Evolutionary conservation across 805 yeast species (phyloP), one percentile per base, ranked within the genome.

Genomic region (Vanderwaltozyma verrucispora): DNA sequence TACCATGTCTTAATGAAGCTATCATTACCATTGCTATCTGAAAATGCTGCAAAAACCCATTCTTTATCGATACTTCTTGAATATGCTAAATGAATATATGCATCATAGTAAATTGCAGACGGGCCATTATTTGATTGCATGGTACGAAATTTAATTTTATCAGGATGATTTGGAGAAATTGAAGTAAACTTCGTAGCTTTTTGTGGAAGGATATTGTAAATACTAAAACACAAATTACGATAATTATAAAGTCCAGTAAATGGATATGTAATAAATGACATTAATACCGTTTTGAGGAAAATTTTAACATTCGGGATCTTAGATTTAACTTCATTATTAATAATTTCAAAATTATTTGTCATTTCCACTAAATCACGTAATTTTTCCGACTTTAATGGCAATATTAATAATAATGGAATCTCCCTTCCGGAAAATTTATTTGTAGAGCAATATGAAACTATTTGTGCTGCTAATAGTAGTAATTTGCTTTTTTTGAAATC

Each of bases 1-100:
- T 67, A 69, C 88, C 89, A 82, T 0, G 86, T 70, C 45, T 75
- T 78, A 0, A 78, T 71, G 32, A 67, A 68, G 14, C 77, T 72
- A 11, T 74, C 67, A 3, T 67, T 65, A 0, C 95, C 95, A 54
- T 72, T 70, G 34, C 88, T 89, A 51, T 89, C 95, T 0, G 92
- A 69, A 94, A 96, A 86, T 1, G 94, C 80, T 0, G 85, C 94
- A 17, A 78, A 75, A 31, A 86, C 68, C 95, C 96, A 89, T 38
- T 74, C 75, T 42, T 76, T 77, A 55, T 88, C 95, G 3, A 73
- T 65, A 0, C 95, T 80, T 36, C 94, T 59, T 23, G 86, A 85
- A 50, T 88, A 89, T 1, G 95, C 86, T 10, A 92, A 67, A 53
- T 92, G 97, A 17, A 89, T 65, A 48, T 76, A 83, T 1, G 83